Evolutionary conservation across 805 yeast genomes (phyloP).

Genomic region (Candida nemodendra): DNA sequence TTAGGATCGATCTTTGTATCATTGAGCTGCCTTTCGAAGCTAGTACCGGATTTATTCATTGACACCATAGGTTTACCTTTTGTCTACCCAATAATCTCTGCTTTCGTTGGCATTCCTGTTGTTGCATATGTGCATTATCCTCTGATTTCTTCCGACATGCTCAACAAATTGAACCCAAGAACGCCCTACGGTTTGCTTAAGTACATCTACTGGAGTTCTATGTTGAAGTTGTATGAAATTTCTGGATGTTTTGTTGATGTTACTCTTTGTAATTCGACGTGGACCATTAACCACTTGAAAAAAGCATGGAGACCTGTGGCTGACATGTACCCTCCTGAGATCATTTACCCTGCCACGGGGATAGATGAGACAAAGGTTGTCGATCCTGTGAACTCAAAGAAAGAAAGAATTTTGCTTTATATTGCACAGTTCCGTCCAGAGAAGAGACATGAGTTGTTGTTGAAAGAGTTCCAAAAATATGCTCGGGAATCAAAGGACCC

Average conservation of each 20-base stretch:
- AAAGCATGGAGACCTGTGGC: slow-evolving; percentile 57
- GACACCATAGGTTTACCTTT: slow-evolving; percentile 97
- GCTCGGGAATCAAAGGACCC: slow-evolving; percentile 38
- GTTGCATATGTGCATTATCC: slow-evolving; percentile 95
- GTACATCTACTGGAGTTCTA: slow-evolving; percentile 66
- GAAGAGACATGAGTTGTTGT: slow-evolving; percentile 76
- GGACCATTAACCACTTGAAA: slow-evolving; percentile 82
- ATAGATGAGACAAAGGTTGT: slow-evolving; percentile 45
- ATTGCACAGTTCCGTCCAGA: slow-evolving; percentile 96
- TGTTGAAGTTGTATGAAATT: slow-evolving; percentile 62
- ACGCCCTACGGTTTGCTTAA: slow-evolving; percentile 36
- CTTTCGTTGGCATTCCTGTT: slow-evolving; percentile 67
- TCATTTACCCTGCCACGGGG: slow-evolving; percentile 89
- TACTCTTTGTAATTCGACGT: slow-evolving; percentile 78
- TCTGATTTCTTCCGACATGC: slow-evolving; percentile 84
- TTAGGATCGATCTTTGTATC: slow-evolving; percentile 71
- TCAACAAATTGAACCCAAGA: slow-evolving; percentile 48
- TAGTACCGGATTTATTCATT: slow-evolving; percentile 85
- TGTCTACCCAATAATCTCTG: slow-evolving; percentile 62
- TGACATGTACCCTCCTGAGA: slow-evolving; percentile 33
- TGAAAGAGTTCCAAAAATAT: slow-evolving; percentile 62
- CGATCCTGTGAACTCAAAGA: slow-evolving; percentile 16
- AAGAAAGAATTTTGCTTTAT: slow-evolving; percentile 49
- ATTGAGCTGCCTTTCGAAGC: slow-evolving; percentile 63
- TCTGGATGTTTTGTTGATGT: slow-evolving; percentile 67